Evolutionary conservation across 768 basidiomycete species (phyloP).

Genomic region (Neoboletus subvelutipes): DNA sequence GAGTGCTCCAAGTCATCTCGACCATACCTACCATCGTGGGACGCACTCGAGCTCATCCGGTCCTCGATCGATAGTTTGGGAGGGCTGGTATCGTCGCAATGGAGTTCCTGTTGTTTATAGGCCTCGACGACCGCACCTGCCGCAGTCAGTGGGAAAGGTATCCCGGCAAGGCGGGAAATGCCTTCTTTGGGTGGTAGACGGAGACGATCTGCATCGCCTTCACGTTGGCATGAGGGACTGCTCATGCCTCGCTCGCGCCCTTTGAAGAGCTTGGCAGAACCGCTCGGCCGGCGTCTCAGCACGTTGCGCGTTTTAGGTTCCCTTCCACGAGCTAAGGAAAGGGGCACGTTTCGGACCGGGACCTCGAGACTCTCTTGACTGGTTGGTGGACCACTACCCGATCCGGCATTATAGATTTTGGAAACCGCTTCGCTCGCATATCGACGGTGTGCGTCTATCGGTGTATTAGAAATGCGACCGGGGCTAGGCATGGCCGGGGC

Average conservation of each 20-base stretch:
- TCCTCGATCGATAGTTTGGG: slow-evolving; percentile 30
- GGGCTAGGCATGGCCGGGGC: slow-evolving; percentile 5
- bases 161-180: background rate
- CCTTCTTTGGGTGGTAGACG: background rate
- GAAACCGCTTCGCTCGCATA: slow-evolving; percentile 16
- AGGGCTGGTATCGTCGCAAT: slow-evolving; percentile 11
- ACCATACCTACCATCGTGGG: slow-evolving; percentile 9
- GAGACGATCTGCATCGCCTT: background rate
- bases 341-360: slow-evolving; percentile 1
- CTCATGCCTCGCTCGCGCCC: slow-evolving; percentile 15
- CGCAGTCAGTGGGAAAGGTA: slow-evolving; percentile 38
- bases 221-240: slow-evolving; percentile 1
- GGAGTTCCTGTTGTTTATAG: slow-evolving; percentile 45
- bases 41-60: slow-evolving; percentile 13
- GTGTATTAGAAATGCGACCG: background rate
- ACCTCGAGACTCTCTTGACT: slow-evolving; percentile 17
- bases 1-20: slow-evolving; percentile 17
- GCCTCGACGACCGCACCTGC: slow-evolving; percentile 46
- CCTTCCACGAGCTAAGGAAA: slow-evolving; percentile 1
- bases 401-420: slow-evolving; percentile 1
- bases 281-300: slow-evolving; percentile 32
- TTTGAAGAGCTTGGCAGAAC: slow-evolving; percentile 23
- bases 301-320: slow-evolving; percentile 31
- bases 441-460: slow-evolving; percentile 21
- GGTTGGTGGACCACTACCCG: background rate